phyloP scores from a whole-genome alignment of 108 stramenopile species.

The Bacterosira constricta region DNA sequence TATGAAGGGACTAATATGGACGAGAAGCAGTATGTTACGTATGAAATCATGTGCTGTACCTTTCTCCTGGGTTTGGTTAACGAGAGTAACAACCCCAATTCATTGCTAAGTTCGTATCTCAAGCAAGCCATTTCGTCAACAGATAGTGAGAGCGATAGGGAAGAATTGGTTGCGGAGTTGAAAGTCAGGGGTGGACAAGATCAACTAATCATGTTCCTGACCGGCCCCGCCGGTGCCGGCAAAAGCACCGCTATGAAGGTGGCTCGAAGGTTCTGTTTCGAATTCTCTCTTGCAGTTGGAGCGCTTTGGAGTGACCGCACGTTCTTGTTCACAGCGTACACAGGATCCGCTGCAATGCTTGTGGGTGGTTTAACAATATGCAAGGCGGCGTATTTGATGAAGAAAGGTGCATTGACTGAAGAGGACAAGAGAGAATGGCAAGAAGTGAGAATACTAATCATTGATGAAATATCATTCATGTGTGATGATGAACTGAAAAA shows the following conservation, averaged over 20 bases:
- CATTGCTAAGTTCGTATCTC: background rate
- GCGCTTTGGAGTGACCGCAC: background rate
- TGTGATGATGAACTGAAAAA: background rate
- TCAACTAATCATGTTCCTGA: slow-evolving; percentile 8
- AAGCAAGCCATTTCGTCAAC: background rate
- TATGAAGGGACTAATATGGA: background rate
- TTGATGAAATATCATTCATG: slow-evolving; percentile 25
- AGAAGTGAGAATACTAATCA: slow-evolving; percentile 5
- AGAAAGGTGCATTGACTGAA: background rate
- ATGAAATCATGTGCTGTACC: background rate
- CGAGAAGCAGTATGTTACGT: slow-evolving; percentile 5
- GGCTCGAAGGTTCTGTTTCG: slow-evolving; percentile 6
- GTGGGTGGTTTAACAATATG: slow-evolving; percentile 1
- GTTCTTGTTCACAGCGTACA: slow-evolving; percentile 8
- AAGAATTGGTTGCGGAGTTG: background rate
- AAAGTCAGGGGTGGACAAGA: background rate
- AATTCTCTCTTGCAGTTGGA: slow-evolving; percentile 3
- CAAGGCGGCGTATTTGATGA: background rate
- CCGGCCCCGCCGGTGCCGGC: slow-evolving; percentile 13
- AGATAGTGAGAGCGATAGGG: background rate
- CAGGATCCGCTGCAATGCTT: background rate
- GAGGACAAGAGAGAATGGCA: slow-evolving; percentile 1
- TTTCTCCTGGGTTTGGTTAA: slow-evolving; percentile 4
- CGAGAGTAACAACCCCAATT: background rate
- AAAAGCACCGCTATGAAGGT: slow-evolving; percentile 12